Evolutionary conservation across 768 basidiomycete species (phyloP), one percentile per base, ranked within the genome.

Genomic region (Boletus rubropictus): DNA sequence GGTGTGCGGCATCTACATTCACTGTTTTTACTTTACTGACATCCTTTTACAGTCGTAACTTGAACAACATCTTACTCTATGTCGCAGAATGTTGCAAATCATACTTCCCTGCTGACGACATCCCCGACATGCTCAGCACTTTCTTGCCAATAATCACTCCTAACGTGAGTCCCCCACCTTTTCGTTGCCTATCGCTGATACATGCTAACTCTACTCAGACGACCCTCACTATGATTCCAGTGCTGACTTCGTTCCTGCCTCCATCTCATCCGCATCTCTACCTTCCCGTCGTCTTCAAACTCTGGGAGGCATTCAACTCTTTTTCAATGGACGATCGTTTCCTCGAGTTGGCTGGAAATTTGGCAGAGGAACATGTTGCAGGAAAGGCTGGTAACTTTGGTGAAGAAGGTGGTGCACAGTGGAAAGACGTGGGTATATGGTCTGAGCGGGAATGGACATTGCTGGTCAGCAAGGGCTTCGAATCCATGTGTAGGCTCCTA

Each of bases 381-480:
- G 83, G 84, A 17, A 67, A 73, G 18, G 61, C 63, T 32, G 78
- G 79, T n/a, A 71, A 70, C 36, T 72, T 68, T n/a, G 81, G 77
- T 8, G 64, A 65, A 40, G 76, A 80, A 55, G 79, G 76, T 41
- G 74, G 76, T 32, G 76, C 81, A 7, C 67, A 70, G 46, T 86
- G 82, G 82, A 85, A 84, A 62, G 87, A 89, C 54, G 77, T 97
- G 29, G 94, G 94, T 11, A 93, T 98, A 45, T 93, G 91, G 79
- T 83, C 79, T 5, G 78, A 89, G 48, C 72, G 78, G 35, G 83
- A 97, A 65, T 97, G 91, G 82, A 80, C 81, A 46, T 71, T 86
- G 22, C 69, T 98, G 40, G 78, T 93, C 53, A 82, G 82, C 29
- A 94, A 93, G 63, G 85, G 87, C 12, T 69, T 97, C 28, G 76